phyloP scores from a whole-genome alignment of 345 rosid species.

The Syzygium jambos region DNA sequence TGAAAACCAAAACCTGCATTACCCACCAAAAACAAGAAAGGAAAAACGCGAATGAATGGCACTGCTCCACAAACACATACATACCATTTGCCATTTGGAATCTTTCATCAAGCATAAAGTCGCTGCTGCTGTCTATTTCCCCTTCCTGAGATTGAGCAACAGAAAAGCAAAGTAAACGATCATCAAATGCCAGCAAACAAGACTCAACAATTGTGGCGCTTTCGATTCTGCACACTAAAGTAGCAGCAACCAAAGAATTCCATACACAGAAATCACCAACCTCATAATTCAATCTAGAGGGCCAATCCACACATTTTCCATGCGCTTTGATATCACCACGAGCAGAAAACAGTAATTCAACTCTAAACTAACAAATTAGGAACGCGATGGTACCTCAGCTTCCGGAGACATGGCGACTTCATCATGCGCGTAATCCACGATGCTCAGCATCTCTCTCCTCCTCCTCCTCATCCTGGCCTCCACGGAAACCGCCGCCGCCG shows the following conservation, averaged over 20 bases:
- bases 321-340: too few relatives aligned
- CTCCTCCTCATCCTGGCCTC: conserved; percentile 13
- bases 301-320: too few relatives aligned
- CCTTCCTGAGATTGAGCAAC: conserved; percentile 34
- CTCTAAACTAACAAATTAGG: too few relatives aligned
- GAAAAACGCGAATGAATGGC: background rate
- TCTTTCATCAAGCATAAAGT: conserved; percentile 9
- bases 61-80: conserved; percentile 4
- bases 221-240: background rate
- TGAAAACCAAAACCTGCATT: background rate
- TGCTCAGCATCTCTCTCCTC: conserved; percentile 24
- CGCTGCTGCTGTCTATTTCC: conserved; percentile 16
- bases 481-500: conserved; percentile 1
- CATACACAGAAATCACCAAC: background rate
- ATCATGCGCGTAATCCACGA: conserved; percentile 67
- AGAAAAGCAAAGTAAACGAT: background rate
- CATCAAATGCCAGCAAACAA: background rate
- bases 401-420: conserved; percentile 68
- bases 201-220: too few relatives aligned
- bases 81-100: conserved; percentile 23
- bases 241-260: background rate
- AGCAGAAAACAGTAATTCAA: too few relatives aligned
- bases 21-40: too few relatives aligned
- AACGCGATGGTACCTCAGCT: conserved; percentile 28
- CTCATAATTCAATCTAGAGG: too few relatives aligned